These are phyloP conservation scores for Oryza australiensis DNA, from an alignment of 176 grass and related monocot genomes.

Conservation along the genomic window DNA sequence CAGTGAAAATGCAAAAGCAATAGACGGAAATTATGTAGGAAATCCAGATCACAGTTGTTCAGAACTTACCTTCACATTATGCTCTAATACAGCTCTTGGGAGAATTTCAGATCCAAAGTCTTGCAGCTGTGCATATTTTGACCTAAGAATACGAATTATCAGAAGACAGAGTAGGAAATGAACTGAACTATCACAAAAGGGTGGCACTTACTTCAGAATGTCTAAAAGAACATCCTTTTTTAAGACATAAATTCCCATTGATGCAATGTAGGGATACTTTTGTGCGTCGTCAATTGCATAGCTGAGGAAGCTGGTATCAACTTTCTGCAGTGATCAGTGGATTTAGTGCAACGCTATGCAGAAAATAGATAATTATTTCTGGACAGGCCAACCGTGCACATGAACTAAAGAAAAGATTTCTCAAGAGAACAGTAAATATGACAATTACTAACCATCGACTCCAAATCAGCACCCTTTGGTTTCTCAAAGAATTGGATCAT, in stretches of 20 bases:
- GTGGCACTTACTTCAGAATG: conserved; percentile 57
- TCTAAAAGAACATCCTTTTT: conserved; percentile 63
- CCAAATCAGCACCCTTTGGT: conserved; percentile 61
- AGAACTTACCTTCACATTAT: conserved; percentile 57
- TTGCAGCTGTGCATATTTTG: conserved; percentile 58
- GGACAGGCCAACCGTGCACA: neutral
- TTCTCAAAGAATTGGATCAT: conserved; percentile 71
- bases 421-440: neutral
- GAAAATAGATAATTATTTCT: neutral
- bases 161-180: conserved; percentile 10
- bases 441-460: conserved; percentile 62
- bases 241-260: conserved; percentile 88
- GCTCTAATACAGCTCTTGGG: conserved; percentile 61
- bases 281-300: conserved; percentile 31
- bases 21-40: neutral
- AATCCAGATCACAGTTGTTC: neutral
- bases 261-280: conserved; percentile 66
- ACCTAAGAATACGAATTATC: conserved; percentile 44
- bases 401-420: conserved; percentile 4
- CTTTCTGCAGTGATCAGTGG: conserved; percentile 51
- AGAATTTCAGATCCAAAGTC: conserved; percentile 84
- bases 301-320: conserved; percentile 49
- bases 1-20: neutral
- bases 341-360: neutral
- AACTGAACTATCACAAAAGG: neutral